Conservation (phyloP, 2,329 filamentous ascomycete genomes). For the Chaetomium sp. region DNA sequence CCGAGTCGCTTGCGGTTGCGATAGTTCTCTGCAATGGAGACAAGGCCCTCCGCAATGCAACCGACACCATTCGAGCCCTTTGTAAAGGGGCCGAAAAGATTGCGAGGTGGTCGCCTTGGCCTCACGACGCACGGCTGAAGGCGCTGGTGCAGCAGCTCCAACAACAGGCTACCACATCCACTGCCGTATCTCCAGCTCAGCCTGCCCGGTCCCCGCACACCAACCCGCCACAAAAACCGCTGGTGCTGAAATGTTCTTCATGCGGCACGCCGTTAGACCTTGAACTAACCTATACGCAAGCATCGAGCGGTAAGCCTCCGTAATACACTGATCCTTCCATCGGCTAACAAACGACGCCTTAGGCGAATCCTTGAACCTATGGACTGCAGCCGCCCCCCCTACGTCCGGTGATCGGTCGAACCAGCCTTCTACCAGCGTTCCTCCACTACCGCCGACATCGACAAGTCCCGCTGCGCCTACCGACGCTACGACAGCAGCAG, state of each 20-base stretch:
- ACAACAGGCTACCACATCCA: background rate
- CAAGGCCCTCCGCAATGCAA: background rate
- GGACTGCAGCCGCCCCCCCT: background rate
- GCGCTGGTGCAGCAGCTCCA: background rate
- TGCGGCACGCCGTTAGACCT: background rate
- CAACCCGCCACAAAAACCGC: background rate
- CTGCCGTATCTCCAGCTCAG: background rate
- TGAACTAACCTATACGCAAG: background rate
- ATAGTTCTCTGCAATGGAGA: background rate
- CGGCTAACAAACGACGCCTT: background rate
- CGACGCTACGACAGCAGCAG: background rate
- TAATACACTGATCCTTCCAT: background rate
- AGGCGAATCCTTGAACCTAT: background rate
- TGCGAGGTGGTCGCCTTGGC: background rate
- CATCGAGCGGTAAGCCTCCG: background rate
- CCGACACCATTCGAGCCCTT: background rate
- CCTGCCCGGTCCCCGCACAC: background rate
- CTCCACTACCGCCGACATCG: background rate
- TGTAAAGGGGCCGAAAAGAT: background rate
- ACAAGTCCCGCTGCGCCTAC: background rate
- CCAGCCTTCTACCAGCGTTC: background rate
- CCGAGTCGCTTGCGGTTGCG: background rate
- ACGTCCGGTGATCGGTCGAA: background rate
- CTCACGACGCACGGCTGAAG: background rate
- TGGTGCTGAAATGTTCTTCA: background rate